Conservation (phyloP, 1,284 basidiomycete species). For the Tetrapyrgos nigripes region DNA sequence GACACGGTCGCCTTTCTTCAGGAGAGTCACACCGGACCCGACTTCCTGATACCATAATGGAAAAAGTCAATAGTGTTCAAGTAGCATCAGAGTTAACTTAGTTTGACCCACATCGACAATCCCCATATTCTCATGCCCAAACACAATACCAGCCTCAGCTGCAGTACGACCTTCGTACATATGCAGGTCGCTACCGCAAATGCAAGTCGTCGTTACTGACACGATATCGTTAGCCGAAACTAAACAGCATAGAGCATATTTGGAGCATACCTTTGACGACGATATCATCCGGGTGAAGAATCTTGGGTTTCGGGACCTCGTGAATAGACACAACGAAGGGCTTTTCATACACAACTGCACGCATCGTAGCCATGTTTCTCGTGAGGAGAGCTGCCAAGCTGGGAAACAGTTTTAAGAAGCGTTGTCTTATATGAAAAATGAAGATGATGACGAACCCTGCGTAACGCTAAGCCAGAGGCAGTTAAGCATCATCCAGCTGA, state of each 20-base stretch:
- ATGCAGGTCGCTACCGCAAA: constrained; percentile 59
- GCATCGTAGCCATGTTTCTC: constrained; percentile 46
- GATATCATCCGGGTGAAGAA: constrained; percentile 57
- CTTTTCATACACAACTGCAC: constrained; percentile 56
- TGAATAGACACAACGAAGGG: constrained; percentile 52
- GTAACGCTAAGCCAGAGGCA: no score
- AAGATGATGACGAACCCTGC: no score
- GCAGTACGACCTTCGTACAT: constrained; percentile 64
- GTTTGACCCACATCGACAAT: constrained; percentile 46
- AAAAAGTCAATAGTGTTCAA: background rate
- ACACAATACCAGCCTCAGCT: constrained; percentile 54
- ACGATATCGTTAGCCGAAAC: background rate
- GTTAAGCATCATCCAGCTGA: no score
- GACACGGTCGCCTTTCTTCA: constrained; percentile 57
- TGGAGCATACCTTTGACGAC: constrained; percentile 48
- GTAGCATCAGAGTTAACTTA: background rate
- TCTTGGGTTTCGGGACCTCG: constrained; percentile 50
- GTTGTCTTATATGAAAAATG: no score
- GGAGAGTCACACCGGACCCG: constrained; percentile 46
- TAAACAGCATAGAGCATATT: background rate
- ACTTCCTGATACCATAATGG: constrained; percentile 39
- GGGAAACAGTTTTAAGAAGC: no score
- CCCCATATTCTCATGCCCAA: constrained; percentile 63
- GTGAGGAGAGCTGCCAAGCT: no score
- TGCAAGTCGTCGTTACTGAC: constrained; percentile 57